Conservation (phyloP, 257 asterid species). For the Orobanche coerulescens region DNA sequence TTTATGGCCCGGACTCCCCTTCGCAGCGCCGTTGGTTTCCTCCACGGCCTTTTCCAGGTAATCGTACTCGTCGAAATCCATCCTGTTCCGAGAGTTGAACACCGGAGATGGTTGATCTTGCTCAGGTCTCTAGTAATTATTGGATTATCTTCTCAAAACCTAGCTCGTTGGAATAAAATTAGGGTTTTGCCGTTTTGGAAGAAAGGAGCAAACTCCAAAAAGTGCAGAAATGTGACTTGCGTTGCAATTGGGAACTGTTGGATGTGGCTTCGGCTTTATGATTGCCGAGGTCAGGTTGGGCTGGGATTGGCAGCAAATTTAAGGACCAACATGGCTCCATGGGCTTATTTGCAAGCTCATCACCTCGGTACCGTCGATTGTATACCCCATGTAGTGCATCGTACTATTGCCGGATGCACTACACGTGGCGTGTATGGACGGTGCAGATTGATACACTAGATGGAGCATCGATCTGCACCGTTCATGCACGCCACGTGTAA, state of each 20-base stretch:
- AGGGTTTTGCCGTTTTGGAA: slow-evolving; percentile 32
- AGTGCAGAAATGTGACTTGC: background rate
- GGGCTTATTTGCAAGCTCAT: no score
- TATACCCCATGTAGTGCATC: no score
- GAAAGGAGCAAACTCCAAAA: background rate
- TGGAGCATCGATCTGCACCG: no score
- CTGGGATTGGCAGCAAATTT: no score
- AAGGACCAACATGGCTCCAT: no score
- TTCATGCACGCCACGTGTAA: no score
- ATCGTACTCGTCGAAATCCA: slow-evolving; percentile 99
- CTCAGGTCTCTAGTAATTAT: background rate
- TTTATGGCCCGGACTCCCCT: slow-evolving; percentile 43
- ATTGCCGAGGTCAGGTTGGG: no score
- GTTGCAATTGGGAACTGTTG: background rate
- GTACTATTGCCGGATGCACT: no score
- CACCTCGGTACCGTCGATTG: no score
- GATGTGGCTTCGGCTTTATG: background rate
- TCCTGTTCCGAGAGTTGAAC: slow-evolving; percentile 16
- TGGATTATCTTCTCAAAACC: slow-evolving; percentile 25
- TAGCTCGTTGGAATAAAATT: slow-evolving; percentile 19
- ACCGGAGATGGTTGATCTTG: slow-evolving; percentile 1
- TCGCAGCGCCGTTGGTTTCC: slow-evolving; percentile 62
- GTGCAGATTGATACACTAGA: no score
- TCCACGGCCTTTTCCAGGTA: slow-evolving; percentile 91
- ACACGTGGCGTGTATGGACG: no score